Evolutionary conservation across 805 yeast species (phyloP).

Genomic region (Candida tammaniensis): DNA sequence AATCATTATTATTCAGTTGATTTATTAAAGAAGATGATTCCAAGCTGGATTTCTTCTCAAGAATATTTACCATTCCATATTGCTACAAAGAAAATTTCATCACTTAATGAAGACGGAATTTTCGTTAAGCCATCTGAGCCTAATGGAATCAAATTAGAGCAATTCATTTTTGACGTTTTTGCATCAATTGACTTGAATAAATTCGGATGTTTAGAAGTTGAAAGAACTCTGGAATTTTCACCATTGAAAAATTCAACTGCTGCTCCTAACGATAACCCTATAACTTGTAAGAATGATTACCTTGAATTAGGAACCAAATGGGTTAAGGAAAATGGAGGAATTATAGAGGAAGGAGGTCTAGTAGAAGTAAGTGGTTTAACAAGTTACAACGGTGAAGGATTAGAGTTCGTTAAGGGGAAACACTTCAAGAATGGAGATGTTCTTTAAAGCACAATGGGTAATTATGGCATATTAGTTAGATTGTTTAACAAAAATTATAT

Average conservation of each 20-base stretch:
- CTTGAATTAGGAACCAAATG: constrained; percentile 70
- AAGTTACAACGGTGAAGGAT: constrained; percentile 74
- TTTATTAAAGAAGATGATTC: constrained; percentile 58
- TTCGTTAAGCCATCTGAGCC: constrained; percentile 63
- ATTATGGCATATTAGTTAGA: background rate
- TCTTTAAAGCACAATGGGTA: constrained; percentile 10
- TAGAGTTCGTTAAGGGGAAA: constrained; percentile 54
- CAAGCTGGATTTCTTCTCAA: constrained; percentile 67
- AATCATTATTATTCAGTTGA: constrained; percentile 90
- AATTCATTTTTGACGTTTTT: constrained; percentile 95
- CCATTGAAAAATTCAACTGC: constrained; percentile 92
- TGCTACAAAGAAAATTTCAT: constrained; percentile 85
- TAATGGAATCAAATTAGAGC: constrained; percentile 94
- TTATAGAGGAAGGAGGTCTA: constrained; percentile 38
- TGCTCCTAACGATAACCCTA: constrained; percentile 80
- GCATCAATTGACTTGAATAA: constrained; percentile 65
- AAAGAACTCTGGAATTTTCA: constrained; percentile 79
- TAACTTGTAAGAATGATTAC: constrained; percentile 67
- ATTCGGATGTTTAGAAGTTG: constrained; percentile 93
- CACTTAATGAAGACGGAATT: constrained; percentile 43
- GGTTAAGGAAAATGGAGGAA: constrained; percentile 71
- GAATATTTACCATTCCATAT: constrained; percentile 85
- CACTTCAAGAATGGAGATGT: constrained; percentile 32
- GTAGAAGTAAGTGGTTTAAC: constrained; percentile 79
- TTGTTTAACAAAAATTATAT: too few relatives aligned